Evolutionary conservation across 1,139 yeast species (phyloP).

Genomic region (Sugiyamaella pinicola): DNA sequence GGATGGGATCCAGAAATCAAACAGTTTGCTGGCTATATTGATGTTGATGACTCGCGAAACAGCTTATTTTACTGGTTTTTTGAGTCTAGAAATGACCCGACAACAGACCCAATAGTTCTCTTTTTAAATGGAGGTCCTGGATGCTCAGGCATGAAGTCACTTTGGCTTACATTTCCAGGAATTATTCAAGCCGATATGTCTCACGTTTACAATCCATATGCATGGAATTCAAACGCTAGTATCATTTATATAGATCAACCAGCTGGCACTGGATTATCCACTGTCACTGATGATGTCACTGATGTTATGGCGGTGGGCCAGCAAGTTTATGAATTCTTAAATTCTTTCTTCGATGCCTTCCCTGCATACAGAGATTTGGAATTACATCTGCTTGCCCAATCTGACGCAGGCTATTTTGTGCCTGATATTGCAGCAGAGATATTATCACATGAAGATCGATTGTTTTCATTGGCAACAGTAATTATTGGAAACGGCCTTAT

Average conservation of each 20-base stretch:
- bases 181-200: conserved; percentile 51
- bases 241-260: conserved; percentile 74
- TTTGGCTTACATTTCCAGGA: conserved; percentile 68
- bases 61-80: conserved; percentile 77
- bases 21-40: conserved; percentile 74
- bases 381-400: conserved; percentile 97
- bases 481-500: conserved; percentile 96
- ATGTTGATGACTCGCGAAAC: conserved; percentile 77
- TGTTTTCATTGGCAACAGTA: conserved; percentile 81
- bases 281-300: conserved; percentile 39
- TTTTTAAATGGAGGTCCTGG: conserved; percentile 82
- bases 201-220: conserved; percentile 58
- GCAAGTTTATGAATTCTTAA: conserved; percentile 90
- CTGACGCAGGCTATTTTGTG: conserved; percentile 98
- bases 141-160: conserved; percentile 63
- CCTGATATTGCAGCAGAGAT: conserved; percentile 92
- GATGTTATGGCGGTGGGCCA: conserved; percentile 74
- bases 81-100: conserved; percentile 68
- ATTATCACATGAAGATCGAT: conserved; percentile 70
- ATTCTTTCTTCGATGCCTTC: conserved; percentile 86
- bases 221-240: conserved; percentile 72
- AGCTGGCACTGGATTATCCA: conserved; percentile 75
- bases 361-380: conserved; percentile 72
- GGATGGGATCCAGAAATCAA: conserved; percentile 38
- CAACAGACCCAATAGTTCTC: conserved; percentile 59